Evolutionary conservation across 2,329 filamentous ascomycete genomes (phyloP).

Genomic region (Aspergillus piperis): DNA sequence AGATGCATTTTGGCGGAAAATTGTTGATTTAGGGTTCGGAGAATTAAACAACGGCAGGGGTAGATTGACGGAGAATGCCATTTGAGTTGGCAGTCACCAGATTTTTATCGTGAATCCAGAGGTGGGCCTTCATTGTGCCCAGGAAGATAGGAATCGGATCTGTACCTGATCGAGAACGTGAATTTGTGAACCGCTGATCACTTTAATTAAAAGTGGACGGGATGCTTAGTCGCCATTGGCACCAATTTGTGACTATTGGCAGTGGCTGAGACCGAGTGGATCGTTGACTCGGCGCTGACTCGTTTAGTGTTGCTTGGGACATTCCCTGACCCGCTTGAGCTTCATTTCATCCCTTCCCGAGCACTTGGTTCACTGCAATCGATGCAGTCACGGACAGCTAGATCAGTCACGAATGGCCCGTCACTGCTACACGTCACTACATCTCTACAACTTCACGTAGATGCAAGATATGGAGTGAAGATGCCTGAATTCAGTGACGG

Average conservation of each 20-base stretch:
- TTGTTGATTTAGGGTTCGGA: background rate
- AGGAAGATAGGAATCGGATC: background rate
- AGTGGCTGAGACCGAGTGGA: background rate
- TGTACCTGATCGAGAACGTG: background rate
- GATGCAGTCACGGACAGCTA: background rate
- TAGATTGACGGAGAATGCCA: background rate
- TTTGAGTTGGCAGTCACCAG: background rate
- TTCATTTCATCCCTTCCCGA: background rate
- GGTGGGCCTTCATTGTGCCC: background rate
- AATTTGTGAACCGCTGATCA: background rate
- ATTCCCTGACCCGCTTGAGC: background rate
- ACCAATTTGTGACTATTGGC: background rate
- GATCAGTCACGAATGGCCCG: background rate
- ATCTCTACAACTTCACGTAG: background rate
- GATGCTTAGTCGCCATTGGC: background rate
- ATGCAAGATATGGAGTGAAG: background rate
- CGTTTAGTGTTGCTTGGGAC: background rate
- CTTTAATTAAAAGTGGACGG: background rate
- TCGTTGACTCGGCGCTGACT: background rate
- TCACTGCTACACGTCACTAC: background rate
- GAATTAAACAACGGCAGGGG: background rate
- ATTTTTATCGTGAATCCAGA: background rate
- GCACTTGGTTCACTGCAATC: background rate
- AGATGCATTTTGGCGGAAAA: conserved; percentile 17
- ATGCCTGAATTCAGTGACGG: background rate